These are phyloP conservation scores for Filobasidium floriforme DNA, from an alignment of 768 basidiomycete genomes.

Conservation along the genomic window DNA sequence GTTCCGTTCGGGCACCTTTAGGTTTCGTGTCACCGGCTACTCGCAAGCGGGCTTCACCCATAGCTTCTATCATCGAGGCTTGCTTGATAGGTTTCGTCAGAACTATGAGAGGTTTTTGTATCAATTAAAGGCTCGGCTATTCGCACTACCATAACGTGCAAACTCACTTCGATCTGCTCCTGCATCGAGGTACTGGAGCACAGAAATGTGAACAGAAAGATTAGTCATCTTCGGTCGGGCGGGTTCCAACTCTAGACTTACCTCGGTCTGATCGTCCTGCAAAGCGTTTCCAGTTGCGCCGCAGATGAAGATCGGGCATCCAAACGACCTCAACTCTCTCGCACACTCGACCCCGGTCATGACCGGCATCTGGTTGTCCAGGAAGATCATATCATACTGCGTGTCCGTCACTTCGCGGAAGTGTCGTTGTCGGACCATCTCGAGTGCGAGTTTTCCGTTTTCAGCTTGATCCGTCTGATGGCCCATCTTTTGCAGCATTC, in stretches of 20 bases:
- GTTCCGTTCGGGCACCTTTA: not conserved
- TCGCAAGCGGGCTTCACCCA: slow-evolving; percentile 37
- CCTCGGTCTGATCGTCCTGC: slow-evolving; percentile 38
- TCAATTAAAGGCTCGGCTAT: not conserved
- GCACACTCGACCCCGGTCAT: slow-evolving; percentile 44
- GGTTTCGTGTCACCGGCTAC: slow-evolving; percentile 38
- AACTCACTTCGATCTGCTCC: slow-evolving; percentile 34
- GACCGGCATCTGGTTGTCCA: slow-evolving; percentile 45
- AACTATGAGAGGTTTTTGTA: slow-evolving; percentile 14
- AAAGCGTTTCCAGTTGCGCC: slow-evolving; percentile 44
- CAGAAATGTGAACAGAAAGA: not conserved
- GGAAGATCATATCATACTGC: slow-evolving; percentile 36
- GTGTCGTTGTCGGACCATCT: slow-evolving; percentile 32
- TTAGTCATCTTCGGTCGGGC: too few species aligned
- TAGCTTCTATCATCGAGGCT: slow-evolving; percentile 32
- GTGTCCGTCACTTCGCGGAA: slow-evolving; percentile 21
- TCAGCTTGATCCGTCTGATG: slow-evolving; percentile 41
- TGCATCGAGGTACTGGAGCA: slow-evolving; percentile 34
- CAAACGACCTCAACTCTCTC: slow-evolving; percentile 36
- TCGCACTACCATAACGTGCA: not conserved
- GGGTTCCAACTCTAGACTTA: slow-evolving; percentile 8
- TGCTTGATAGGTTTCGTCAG: slow-evolving; percentile 43
- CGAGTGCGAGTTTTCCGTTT: slow-evolving; percentile 39
- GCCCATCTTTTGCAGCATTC: slow-evolving; percentile 39
- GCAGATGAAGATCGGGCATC: slow-evolving; percentile 38